A percentile compares a stretch with the other conserved stretches of the same genome.
These are phyloP conservation scores for Royoungia palumana DNA, from an alignment of 768 basidiomycete genomes.

Conservation along the genomic window DNA sequence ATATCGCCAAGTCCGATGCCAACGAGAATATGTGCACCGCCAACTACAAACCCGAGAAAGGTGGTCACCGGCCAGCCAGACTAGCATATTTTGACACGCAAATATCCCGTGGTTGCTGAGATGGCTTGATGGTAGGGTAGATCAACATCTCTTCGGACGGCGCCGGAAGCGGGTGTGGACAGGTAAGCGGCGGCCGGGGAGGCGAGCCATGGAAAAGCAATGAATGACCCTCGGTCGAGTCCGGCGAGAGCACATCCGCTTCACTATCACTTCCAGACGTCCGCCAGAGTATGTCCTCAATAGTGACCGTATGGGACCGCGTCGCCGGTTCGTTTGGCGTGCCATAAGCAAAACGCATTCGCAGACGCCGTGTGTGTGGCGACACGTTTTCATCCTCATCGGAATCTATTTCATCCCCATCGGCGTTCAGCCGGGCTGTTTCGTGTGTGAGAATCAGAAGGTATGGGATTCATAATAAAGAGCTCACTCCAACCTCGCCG, in stretches of 20 bases:
- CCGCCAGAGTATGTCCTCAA: slow-evolving; percentile 23
- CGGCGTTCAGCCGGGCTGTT: slow-evolving; percentile 40
- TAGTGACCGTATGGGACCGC: slow-evolving; percentile 28
- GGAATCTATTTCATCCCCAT: slow-evolving; percentile 62
- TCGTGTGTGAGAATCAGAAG: slow-evolving; percentile 6
- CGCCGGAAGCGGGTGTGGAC: slow-evolving; percentile 52
- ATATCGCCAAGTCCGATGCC: neutral
- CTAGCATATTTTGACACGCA: slow-evolving; percentile 29
- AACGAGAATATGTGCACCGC: neutral
- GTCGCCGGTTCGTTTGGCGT: slow-evolving; percentile 22
- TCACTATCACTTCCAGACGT: slow-evolving; percentile 24
- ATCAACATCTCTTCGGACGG: slow-evolving; percentile 51
- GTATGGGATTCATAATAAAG: neutral
- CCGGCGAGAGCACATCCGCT: slow-evolving; percentile 16
- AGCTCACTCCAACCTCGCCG: slow-evolving; percentile 34
- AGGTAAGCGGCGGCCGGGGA: slow-evolving; percentile 7
- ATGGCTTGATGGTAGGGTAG: slow-evolving; percentile 13
- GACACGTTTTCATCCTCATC: slow-evolving; percentile 53
- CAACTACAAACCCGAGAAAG: neutral
- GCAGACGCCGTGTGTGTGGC: slow-evolving; percentile 50
- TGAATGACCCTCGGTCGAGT: slow-evolving; percentile 17
- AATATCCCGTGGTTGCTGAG: slow-evolving; percentile 10
- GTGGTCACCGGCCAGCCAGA: slow-evolving; percentile 29
- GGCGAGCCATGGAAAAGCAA: slow-evolving; percentile 13
- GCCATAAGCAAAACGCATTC: slow-evolving; percentile 34